phyloP scores from a whole-genome alignment of 768 basidiomycete genomes.

The Leccinum uliginosum region DNA sequence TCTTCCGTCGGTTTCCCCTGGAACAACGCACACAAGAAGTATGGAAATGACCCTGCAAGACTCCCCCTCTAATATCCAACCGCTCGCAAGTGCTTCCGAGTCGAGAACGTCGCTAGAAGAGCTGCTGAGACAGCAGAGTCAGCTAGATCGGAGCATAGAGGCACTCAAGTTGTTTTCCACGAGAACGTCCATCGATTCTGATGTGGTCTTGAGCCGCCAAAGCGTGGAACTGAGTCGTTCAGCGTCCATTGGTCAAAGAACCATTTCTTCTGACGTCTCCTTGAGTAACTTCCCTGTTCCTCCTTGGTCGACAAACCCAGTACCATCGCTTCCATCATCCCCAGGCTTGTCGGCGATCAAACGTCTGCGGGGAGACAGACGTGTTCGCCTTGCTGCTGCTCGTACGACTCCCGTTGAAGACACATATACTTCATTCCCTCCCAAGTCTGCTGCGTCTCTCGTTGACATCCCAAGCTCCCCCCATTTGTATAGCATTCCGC shows the following conservation, averaged over 20 bases:
- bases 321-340: conserved; percentile 18
- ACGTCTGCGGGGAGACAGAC: conserved; percentile 23
- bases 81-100: conserved; percentile 5
- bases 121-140: conserved; percentile 55
- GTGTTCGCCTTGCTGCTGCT: conserved; percentile 12
- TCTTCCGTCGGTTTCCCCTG: not conserved
- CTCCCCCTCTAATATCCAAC: conserved; percentile 40
- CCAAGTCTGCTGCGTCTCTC: conserved; percentile 22
- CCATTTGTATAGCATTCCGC: conserved; percentile 13
- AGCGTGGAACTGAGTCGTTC: conserved; percentile 17
- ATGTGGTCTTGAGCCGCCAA: conserved; percentile 25
- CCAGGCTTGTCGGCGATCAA: conserved; percentile 5
- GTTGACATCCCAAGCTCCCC: conserved; percentile 19
- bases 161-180: conserved; percentile 47
- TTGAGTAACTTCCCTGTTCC: conserved; percentile 68
- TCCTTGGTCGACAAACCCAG: conserved; percentile 33
- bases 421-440: conserved; percentile 17
- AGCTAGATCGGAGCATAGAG: conserved; percentile 63
- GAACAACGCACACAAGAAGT: not conserved
- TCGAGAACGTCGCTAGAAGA: conserved; percentile 42
- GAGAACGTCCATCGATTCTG: conserved; percentile 22
- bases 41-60: conserved; percentile 10
- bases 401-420: conserved; percentile 6
- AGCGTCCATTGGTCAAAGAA: conserved; percentile 24
- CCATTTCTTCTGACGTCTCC: conserved; percentile 50